Evolutionary conservation across 495 filamentous ascomycete genomes (phyloP).

Genomic region (Arthonia radiata): DNA sequence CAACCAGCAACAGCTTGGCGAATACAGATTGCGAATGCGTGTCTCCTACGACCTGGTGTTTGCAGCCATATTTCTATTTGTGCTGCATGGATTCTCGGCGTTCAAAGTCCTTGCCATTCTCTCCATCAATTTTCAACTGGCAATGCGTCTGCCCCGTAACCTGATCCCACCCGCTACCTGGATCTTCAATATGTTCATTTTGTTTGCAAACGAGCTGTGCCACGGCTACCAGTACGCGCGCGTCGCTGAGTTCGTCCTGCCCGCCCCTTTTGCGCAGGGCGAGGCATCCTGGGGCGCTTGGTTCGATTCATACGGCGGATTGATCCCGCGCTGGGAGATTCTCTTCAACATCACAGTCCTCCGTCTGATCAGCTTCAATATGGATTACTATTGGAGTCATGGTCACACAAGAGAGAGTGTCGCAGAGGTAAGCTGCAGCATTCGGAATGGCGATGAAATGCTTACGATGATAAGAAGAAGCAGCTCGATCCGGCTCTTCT

Average conservation of each 20-base stretch:
- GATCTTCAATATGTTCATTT: slow-evolving; percentile 66
- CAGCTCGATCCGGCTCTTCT: slow-evolving; percentile 67
- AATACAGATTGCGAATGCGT: slow-evolving; percentile 55
- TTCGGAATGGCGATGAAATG: slow-evolving; percentile 3
- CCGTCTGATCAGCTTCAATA: slow-evolving; percentile 81
- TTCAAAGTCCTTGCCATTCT: slow-evolving; percentile 63
- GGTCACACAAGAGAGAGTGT: slow-evolving; percentile 37
- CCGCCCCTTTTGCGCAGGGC: slow-evolving; percentile 9
- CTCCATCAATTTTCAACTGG: slow-evolving; percentile 57
- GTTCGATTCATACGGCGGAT: slow-evolving; percentile 53
- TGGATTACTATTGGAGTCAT: slow-evolving; percentile 88
- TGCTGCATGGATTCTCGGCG: slow-evolving; percentile 64
- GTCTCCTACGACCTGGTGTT: slow-evolving; percentile 66
- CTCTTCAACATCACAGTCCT: slow-evolving; percentile 94
- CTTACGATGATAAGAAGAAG: slow-evolving; percentile 85
- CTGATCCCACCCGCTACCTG: slow-evolving; percentile 60
- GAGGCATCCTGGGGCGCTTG: slow-evolving; percentile 28
- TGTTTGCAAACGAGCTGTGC: slow-evolving; percentile 79
- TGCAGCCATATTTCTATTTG: slow-evolving; percentile 48
- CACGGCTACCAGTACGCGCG: slow-evolving; percentile 46
- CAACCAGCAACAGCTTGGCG: no score
- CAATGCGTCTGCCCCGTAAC: slow-evolving; percentile 35
- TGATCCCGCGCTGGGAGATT: slow-evolving; percentile 77
- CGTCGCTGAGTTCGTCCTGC: slow-evolving; percentile 28
- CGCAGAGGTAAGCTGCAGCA: slow-evolving; percentile 46